Evolutionary conservation across 1,284 basidiomycete genomes (phyloP).

Genomic region (Austroboletus niveus): DNA sequence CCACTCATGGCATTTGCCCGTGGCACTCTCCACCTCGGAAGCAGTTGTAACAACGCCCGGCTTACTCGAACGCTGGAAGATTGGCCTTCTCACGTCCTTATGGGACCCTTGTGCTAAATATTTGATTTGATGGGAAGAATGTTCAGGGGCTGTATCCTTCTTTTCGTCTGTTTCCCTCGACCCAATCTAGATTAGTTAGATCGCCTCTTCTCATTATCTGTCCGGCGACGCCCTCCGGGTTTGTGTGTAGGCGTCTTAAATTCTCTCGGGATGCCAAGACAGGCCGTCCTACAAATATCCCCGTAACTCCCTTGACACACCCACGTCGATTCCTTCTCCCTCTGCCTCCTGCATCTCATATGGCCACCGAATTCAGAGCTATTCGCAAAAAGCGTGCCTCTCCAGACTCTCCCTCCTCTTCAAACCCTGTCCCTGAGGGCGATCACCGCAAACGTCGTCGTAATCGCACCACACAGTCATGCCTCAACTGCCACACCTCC

Average conservation of each 20-base stretch:
- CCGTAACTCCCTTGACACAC: slow-evolving; percentile 3
- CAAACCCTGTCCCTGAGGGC: slow-evolving; percentile 29
- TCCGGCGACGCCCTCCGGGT: slow-evolving; percentile 10
- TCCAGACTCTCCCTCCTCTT: slow-evolving; percentile 11
- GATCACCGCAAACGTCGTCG: slow-evolving; percentile 58
- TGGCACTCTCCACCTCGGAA: neutral
- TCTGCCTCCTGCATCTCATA: slow-evolving; percentile 6
- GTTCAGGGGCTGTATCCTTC: slow-evolving; percentile 12
- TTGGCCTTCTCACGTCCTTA: slow-evolving; percentile 27
- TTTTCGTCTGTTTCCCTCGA: slow-evolving; percentile 13
- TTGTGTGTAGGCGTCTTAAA: slow-evolving; percentile 6
- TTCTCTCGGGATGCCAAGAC: slow-evolving; percentile 25
- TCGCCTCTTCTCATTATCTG: slow-evolving; percentile 12
- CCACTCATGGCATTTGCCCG: neutral
- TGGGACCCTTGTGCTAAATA: slow-evolving; percentile 18
- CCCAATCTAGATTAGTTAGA: slow-evolving; percentile 8
- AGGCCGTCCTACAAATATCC: slow-evolving; percentile 26
- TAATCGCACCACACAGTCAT: slow-evolving; percentile 65
- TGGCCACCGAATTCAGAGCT: slow-evolving; percentile 28
- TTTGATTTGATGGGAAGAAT: slow-evolving; percentile 21
- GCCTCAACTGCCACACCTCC: slow-evolving; percentile 70
- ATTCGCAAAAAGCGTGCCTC: slow-evolving; percentile 29
- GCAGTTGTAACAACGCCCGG: neutral
- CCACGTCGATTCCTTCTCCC: slow-evolving; percentile 1
- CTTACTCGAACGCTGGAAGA: neutral